phyloP scores from a whole-genome alignment of 176 grass and related monocot species.

The Neostapfia colusana region DNA sequence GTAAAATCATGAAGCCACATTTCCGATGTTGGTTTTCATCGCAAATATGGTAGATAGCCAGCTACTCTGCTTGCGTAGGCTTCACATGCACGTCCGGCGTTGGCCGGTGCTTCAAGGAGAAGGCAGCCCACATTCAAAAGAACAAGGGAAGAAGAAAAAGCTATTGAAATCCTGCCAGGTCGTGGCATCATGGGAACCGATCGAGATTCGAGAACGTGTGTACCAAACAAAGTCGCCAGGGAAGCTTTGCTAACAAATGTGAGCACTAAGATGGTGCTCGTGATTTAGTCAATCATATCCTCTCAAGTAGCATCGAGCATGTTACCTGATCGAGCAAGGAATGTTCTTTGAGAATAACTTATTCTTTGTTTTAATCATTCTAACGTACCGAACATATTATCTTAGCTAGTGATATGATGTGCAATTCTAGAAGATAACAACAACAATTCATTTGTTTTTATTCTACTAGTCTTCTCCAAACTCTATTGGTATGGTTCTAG shows the following conservation, averaged over 20 bases:
- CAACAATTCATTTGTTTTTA: neutral
- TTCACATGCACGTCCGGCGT: neutral
- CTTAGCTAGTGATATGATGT: neutral
- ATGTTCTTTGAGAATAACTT: constrained; percentile 8
- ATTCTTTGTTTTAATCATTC: neutral
- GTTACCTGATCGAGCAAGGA: constrained; percentile 21
- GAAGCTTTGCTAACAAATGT: neutral
- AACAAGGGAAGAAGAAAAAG: neutral
- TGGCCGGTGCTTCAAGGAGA: neutral
- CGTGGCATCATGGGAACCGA: too few species aligned
- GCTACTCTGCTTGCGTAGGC: neutral
- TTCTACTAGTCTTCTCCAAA: neutral
- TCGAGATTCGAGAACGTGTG: neutral
- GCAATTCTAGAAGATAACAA: neutral
- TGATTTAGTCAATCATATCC: constrained; percentile 18
- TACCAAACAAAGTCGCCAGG: neutral
- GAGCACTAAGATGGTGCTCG: neutral
- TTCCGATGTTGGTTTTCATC: neutral
- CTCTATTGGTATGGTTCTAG: neutral
- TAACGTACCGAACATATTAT: neutral
- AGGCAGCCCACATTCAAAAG: neutral
- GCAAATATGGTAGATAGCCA: neutral
- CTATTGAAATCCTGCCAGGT: too few species aligned
- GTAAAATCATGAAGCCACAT: neutral
- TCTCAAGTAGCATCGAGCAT: neutral